These are phyloP conservation scores for Fusarium nodosum DNA, from an alignment of 2,329 filamentous ascomycete genomes.

Conservation along the genomic window DNA sequence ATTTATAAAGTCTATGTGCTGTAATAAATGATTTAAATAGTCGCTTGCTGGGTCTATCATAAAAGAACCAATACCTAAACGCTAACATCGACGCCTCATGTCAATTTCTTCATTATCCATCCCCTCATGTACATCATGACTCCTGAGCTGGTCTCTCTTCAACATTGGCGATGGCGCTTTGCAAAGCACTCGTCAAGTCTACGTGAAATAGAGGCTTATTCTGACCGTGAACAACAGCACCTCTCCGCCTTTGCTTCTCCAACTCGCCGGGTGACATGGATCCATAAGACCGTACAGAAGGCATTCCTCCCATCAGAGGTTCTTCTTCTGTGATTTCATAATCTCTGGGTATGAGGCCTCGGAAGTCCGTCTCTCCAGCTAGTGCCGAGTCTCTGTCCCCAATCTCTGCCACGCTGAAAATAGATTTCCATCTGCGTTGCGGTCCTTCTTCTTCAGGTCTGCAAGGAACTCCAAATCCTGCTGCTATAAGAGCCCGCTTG, in stretches of 20 bases:
- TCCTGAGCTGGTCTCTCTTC: slow-evolving; percentile 63
- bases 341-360: slow-evolving; percentile 51
- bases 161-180: slow-evolving; percentile 86
- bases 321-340: slow-evolving; percentile 53
- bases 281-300: slow-evolving; percentile 22
- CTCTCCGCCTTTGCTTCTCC: slow-evolving; percentile 62
- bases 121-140: not conserved
- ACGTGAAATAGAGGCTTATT: slow-evolving; percentile 95
- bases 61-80: not conserved
- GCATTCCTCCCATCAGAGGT: slow-evolving; percentile 48
- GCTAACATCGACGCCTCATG: not conserved
- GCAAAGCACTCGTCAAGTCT: slow-evolving; percentile 88
- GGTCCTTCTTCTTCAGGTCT: slow-evolving; percentile 57
- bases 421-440: slow-evolving; percentile 86
- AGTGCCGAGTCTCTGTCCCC: slow-evolving; percentile 75
- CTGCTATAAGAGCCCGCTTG: slow-evolving; percentile 87
- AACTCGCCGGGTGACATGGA: slow-evolving; percentile 42
- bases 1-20: not conserved
- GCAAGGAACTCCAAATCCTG: slow-evolving; percentile 88
- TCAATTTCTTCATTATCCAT: not conserved
- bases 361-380: slow-evolving; percentile 74
- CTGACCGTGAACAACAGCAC: slow-evolving; percentile 82
- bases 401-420: slow-evolving; percentile 92
- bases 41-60: slow-evolving; percentile 14
- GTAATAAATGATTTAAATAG: not conserved